A percentile compares a stretch with the other conserved stretches of the same genome.
Evolutionary conservation across 2,329 filamentous ascomycete genomes (phyloP).

Genomic region (Lizonia empirigonia): DNA sequence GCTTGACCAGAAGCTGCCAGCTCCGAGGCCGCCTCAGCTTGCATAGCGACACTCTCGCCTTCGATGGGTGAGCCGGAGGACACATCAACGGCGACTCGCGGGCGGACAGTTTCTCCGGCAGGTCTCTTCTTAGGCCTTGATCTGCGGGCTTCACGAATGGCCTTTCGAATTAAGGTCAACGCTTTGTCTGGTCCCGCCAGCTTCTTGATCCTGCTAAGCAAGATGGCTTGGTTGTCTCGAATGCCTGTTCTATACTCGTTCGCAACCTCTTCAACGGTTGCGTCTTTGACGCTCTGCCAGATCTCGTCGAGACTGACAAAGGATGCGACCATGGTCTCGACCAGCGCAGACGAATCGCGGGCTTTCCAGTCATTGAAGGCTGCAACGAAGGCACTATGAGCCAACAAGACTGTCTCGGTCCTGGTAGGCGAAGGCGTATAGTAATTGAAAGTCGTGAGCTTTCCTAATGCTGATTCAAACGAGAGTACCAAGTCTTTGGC

Average conservation of each 20-base stretch:
- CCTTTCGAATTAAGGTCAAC: conserved; percentile 74
- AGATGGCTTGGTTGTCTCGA: conserved; percentile 77
- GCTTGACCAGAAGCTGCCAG: conserved; percentile 31
- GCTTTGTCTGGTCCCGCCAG: conserved; percentile 74
- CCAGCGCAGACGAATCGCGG: conserved; percentile 75
- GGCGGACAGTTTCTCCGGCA: conserved; percentile 68
- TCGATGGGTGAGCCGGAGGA: conserved; percentile 34
- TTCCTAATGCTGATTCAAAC: conserved; percentile 75
- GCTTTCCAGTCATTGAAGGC: conserved; percentile 86
- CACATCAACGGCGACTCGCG: conserved; percentile 63
- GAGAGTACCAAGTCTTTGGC: conserved; percentile 76
- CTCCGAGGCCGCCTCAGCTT: conserved; percentile 40
- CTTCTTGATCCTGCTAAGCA: conserved; percentile 80
- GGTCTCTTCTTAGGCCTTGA: conserved; percentile 68
- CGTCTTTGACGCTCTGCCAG: conserved; percentile 81
- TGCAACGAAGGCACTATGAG: conserved; percentile 75
- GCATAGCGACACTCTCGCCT: conserved; percentile 45
- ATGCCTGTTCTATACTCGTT: conserved; percentile 81
- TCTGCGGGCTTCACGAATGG: conserved; percentile 73
- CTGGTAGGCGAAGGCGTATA: conserved; percentile 69
- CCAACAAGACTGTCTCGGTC: conserved; percentile 67
- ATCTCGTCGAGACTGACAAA: conserved; percentile 85
- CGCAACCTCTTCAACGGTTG: conserved; percentile 73
- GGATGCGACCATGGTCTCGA: conserved; percentile 84
- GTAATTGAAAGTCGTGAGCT: conserved; percentile 68